A percentile compares a stretch with the other conserved stretches of the same genome.
Evolutionary conservation across 2,329 filamentous ascomycete species (phyloP).

Genomic region (Aureobasidium melanogenum): DNA sequence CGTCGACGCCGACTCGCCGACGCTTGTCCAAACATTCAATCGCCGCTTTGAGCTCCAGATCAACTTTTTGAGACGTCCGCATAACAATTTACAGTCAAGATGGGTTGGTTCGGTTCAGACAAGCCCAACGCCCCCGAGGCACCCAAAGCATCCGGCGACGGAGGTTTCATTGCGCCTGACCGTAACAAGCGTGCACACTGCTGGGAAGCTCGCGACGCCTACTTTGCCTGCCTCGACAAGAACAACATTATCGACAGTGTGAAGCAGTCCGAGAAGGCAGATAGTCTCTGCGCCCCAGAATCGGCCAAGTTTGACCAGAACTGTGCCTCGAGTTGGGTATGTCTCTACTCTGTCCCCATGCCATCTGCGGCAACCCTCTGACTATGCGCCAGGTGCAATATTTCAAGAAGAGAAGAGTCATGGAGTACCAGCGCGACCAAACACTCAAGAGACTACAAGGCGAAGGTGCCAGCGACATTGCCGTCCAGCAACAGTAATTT

Average conservation of each 20-base stretch:
- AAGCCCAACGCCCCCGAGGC: constrained; percentile 17
- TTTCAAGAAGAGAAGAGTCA: constrained; percentile 93
- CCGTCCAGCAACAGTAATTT: neutral
- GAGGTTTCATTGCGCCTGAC: constrained; percentile 70
- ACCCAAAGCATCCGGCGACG: constrained; percentile 36
- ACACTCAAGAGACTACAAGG: constrained; percentile 61
- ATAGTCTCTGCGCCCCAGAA: constrained; percentile 48
- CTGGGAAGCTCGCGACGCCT: constrained; percentile 82
- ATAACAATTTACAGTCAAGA: constrained; percentile 13
- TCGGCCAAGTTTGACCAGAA: constrained; percentile 66
- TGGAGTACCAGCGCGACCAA: constrained; percentile 78
- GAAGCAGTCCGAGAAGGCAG: constrained; percentile 44
- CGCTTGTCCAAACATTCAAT: neutral
- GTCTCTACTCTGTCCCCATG: constrained; percentile 27
- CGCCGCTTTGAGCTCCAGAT: neutral
- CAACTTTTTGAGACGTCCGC: neutral
- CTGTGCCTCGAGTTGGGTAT: constrained; percentile 84
- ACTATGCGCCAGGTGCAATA: constrained; percentile 66
- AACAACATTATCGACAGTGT: constrained; percentile 72
- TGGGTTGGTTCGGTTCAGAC: constrained; percentile 28
- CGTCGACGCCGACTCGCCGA: neutral
- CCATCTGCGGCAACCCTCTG: neutral
- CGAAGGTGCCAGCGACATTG: constrained; percentile 29
- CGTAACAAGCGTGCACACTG: constrained; percentile 72
- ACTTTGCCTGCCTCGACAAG: constrained; percentile 80